A percentile compares a stretch with the other conserved stretches of the same genome.
Evolutionary conservation across 192 early-diverging fungal genomes (phyloP).

Genomic region (Gaertneriomyces semiglobifer): DNA sequence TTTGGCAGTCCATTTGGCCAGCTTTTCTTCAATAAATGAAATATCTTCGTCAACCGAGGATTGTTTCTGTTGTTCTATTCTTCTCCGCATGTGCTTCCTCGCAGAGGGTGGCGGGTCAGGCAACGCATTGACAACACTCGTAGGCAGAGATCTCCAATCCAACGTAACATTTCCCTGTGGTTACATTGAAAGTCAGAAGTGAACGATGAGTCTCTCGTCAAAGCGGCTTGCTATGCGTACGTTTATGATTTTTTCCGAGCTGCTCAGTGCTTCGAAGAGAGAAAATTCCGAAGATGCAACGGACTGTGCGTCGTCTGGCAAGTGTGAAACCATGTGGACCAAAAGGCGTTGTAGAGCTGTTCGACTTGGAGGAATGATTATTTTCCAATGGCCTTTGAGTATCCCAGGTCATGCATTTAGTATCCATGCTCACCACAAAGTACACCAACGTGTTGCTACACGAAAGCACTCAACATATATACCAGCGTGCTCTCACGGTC

Average conservation of each 20-base stretch:
- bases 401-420: too few species aligned
- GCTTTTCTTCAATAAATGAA: background rate
- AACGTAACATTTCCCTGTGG: slow-evolving; percentile 1
- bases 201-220: too few species aligned
- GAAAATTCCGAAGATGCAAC: slow-evolving; percentile 6
- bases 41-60: background rate
- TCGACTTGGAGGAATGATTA: too few species aligned
- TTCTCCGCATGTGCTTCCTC: background rate
- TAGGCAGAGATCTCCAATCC: background rate
- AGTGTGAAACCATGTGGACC: too few species aligned
- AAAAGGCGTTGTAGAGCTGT: too few species aligned
- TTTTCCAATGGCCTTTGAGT: too few species aligned
- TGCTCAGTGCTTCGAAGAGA: background rate
- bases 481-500: too few species aligned
- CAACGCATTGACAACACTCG: background rate
- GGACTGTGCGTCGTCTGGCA: background rate
- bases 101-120: slow-evolving; percentile 10
- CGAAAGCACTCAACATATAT: too few species aligned
- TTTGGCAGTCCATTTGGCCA: background rate
- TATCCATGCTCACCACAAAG: too few species aligned
- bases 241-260: slow-evolving; percentile 5
- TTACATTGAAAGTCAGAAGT: background rate
- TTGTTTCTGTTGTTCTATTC: background rate
- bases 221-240: background rate
- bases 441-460: too few species aligned